phyloP scores from a whole-genome alignment of 208 protist genomes.

The Porcisia hertigi region DNA sequence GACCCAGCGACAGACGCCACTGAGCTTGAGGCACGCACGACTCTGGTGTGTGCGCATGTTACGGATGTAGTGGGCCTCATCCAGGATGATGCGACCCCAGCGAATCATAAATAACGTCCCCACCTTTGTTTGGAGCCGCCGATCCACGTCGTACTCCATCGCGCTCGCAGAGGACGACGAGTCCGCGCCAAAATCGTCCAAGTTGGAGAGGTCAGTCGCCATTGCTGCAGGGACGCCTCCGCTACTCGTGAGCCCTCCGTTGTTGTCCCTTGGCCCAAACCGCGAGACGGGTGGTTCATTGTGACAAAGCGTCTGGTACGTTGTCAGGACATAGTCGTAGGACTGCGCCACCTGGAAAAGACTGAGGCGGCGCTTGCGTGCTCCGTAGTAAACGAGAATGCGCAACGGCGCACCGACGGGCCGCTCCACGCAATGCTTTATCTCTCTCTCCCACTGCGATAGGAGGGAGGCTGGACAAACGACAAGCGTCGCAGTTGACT shows the following conservation, averaged over 20 bases:
- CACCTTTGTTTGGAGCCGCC: slow-evolving; percentile 29
- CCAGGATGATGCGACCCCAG: slow-evolving; percentile 90
- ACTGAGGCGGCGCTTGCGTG: slow-evolving; percentile 34
- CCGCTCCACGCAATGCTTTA: slow-evolving; percentile 41
- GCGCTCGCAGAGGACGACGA: neutral
- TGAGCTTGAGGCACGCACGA: slow-evolving; percentile 50
- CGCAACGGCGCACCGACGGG: slow-evolving; percentile 33
- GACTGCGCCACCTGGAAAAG: slow-evolving; percentile 61
- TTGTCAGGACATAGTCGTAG: slow-evolving; percentile 86
- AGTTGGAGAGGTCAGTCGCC: neutral
- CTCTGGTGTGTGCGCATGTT: slow-evolving; percentile 58
- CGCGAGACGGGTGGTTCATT: slow-evolving; percentile 27
- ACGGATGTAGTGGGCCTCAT: slow-evolving; percentile 90
- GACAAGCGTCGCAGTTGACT: slow-evolving; percentile 69
- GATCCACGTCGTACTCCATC: slow-evolving; percentile 19
- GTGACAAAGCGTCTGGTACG: slow-evolving; percentile 60
- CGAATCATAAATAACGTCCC: slow-evolving; percentile 73
- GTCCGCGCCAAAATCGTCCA: slow-evolving; percentile 11
- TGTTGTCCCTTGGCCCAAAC: neutral
- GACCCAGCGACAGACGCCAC: slow-evolving; percentile 50
- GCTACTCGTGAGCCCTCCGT: neutral
- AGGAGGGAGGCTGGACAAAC: slow-evolving; percentile 75
- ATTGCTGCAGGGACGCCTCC: neutral
- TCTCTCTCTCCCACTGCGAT: slow-evolving; percentile 71
- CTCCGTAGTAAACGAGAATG: slow-evolving; percentile 80